Percentiles rank a stretch among this genome's conserved stretches.
phyloP scores from a whole-genome alignment of 192 early-diverging fungal genomes.

The Coemansia sp. region DNA sequence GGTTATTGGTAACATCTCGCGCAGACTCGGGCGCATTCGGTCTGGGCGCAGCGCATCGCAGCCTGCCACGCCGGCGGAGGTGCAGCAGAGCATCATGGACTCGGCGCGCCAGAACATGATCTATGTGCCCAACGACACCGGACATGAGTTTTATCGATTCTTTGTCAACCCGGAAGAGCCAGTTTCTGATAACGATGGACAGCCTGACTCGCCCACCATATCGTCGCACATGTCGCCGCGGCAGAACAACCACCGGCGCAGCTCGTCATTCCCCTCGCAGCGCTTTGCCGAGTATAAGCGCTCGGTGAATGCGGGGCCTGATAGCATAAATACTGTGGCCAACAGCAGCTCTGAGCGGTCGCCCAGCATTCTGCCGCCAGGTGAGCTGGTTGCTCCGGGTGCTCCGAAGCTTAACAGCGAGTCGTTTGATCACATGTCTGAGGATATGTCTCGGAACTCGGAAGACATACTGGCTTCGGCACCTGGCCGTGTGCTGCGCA shows the following conservation, averaged over 20 bases:
- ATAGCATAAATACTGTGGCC: neutral
- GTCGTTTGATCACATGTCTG: constrained; percentile 5
- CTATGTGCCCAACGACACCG: constrained; percentile 17
- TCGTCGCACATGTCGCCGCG: constrained; percentile 17
- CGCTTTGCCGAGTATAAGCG: constrained; percentile 9
- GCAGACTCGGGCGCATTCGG: constrained; percentile 39
- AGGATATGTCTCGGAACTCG: neutral
- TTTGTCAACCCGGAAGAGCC: constrained; percentile 45
- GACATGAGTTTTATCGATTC: constrained; percentile 40
- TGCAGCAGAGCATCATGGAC: constrained; percentile 37
- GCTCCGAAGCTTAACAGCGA: constrained; percentile 1
- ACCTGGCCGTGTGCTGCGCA: no score
- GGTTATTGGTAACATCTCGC: constrained; percentile 42
- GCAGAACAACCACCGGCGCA: constrained; percentile 27
- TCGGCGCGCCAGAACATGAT: constrained; percentile 39
- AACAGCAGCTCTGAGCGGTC: neutral
- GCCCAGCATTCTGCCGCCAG: neutral
- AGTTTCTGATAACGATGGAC: constrained; percentile 37
- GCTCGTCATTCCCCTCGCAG: constrained; percentile 28
- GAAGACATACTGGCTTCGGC: neutral
- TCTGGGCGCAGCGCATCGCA: constrained; percentile 47
- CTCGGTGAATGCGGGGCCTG: neutral
- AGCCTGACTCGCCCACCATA: constrained; percentile 41
- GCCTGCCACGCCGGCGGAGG: constrained; percentile 47
- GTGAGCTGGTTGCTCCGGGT: neutral